Evolutionary conservation across 768 basidiomycete species (phyloP).

Genomic region (Panus rudis): DNA sequence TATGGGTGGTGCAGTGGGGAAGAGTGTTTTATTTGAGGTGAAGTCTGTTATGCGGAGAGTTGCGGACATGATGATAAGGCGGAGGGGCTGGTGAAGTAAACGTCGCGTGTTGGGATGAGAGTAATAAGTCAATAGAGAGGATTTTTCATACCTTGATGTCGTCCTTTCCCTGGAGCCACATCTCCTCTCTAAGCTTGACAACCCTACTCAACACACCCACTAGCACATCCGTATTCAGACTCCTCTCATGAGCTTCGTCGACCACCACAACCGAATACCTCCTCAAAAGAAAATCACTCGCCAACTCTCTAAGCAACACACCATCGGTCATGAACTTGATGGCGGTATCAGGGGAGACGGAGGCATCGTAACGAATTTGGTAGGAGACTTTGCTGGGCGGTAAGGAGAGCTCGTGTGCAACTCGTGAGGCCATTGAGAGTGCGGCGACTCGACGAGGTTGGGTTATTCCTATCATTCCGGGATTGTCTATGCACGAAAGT

Average conservation of each 20-base stretch:
- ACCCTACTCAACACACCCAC: constrained; percentile 96
- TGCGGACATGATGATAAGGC: constrained; percentile 97
- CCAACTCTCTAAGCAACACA: constrained; percentile 87
- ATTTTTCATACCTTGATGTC: constrained; percentile 50
- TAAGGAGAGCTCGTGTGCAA: constrained; percentile 87
- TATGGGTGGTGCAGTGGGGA: constrained; percentile 80
- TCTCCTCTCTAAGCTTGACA: constrained; percentile 77
- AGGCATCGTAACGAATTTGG: constrained; percentile 96
- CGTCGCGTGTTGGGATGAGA: neutral
- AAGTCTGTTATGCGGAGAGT: constrained; percentile 94
- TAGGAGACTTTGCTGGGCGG: constrained; percentile 82
- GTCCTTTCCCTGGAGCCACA: constrained; percentile 78
- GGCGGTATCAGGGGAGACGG: constrained; percentile 79
- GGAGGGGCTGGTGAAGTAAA: constrained; percentile 52
- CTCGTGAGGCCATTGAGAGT: constrained; percentile 90
- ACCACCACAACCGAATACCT: constrained; percentile 94
- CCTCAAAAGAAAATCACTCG: constrained; percentile 86
- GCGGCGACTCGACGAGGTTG: constrained; percentile 97
- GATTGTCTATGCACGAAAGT: constrained; percentile 58
- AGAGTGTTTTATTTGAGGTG: constrained; percentile 75
- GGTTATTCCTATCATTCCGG: constrained; percentile 96
- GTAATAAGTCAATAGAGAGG: neutral
- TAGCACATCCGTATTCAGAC: constrained; percentile 96
- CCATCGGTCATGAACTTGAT: constrained; percentile 99
- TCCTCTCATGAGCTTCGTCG: constrained; percentile 97